A percentile compares a stretch with the other conserved stretches of the same genome.
phyloP scores from a whole-genome alignment of 2,329 filamentous ascomycete genomes.

The Cladosporium sp. region DNA sequence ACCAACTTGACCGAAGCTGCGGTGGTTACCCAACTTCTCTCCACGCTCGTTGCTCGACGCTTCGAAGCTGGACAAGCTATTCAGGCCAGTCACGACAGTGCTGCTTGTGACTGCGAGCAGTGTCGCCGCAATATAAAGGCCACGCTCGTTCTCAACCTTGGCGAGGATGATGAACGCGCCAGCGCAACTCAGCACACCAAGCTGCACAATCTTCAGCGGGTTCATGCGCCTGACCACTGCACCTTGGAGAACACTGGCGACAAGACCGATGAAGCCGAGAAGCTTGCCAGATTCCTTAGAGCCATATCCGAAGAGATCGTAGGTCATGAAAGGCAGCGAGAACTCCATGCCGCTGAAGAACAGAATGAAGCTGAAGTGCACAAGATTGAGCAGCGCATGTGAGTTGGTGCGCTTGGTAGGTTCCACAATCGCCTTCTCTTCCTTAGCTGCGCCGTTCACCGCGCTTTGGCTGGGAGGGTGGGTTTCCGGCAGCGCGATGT shows the following conservation, averaged over 20 bases:
- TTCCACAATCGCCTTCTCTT: constrained; percentile 22
- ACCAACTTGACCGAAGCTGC: constrained; percentile 81
- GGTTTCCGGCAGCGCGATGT: constrained; percentile 82
- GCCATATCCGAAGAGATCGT: constrained; percentile 83
- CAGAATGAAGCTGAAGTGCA: constrained; percentile 87
- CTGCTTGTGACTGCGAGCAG: constrained; percentile 87
- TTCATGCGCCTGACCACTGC: constrained; percentile 84
- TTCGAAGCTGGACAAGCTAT: constrained; percentile 89
- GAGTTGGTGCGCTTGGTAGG: constrained; percentile 68
- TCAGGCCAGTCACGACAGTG: constrained; percentile 91
- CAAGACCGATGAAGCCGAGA: constrained; percentile 85
- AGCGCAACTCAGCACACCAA: constrained; percentile 76
- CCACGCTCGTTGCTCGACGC: constrained; percentile 78
- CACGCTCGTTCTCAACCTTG: constrained; percentile 64
- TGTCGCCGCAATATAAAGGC: constrained; percentile 78
- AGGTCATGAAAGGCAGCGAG: constrained; percentile 95
- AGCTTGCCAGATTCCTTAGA: constrained; percentile 80
- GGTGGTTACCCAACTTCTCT: constrained; percentile 79
- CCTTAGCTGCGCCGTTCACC: constrained; percentile 25
- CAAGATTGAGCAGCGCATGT: constrained; percentile 75
- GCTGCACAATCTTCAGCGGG: constrained; percentile 74
- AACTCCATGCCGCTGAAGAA: constrained; percentile 99
- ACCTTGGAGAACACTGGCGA: constrained; percentile 90
- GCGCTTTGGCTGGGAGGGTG: constrained; percentile 47
- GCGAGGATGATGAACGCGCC: constrained; percentile 78